Percentiles rank a stretch among this genome's conserved stretches.
Evolutionary conservation across 2,329 filamentous ascomycete genomes (phyloP).

Genomic region (Exophiala calicioides): DNA sequence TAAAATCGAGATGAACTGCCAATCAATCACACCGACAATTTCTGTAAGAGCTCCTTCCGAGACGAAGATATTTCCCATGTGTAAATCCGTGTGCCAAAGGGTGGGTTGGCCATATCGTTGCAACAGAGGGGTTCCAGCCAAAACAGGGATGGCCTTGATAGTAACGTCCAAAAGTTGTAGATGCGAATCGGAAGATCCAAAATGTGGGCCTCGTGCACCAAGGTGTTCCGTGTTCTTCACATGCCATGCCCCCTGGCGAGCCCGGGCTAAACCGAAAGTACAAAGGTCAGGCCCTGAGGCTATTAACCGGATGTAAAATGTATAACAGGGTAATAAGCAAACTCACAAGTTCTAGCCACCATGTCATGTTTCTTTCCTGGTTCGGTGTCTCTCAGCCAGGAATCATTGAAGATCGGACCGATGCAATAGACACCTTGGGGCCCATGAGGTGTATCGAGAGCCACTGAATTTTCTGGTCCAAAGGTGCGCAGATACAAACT

Average conservation of each 20-base stretch:
- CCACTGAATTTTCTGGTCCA: background rate
- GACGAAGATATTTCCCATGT: conserved; percentile 40
- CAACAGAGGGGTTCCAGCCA: background rate
- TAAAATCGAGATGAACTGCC: conserved; percentile 32
- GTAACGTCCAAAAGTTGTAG: conserved; percentile 2
- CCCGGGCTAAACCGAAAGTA: too few species aligned
- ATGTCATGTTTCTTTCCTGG: too few species aligned
- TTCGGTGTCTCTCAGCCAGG: too few species aligned
- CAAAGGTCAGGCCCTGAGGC: too few species aligned
- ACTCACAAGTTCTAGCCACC: background rate
- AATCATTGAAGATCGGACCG: background rate
- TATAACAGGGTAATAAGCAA: too few species aligned
- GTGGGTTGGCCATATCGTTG: conserved; percentile 26
- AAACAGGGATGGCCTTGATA: background rate
- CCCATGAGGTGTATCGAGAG: too few species aligned
- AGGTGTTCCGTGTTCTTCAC: background rate
- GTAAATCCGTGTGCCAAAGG: conserved; percentile 32
- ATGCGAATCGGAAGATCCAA: too few species aligned
- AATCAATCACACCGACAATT: conserved; percentile 33
- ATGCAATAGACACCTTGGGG: background rate
- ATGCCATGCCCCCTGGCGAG: background rate
- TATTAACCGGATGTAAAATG: too few species aligned
- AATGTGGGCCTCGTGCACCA: too few species aligned
- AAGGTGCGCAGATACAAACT: background rate
- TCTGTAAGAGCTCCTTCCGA: conserved; percentile 25